Evolutionary conservation across 345 rosid genomes (phyloP).

Genomic region (Cardamine resedifolia): DNA sequence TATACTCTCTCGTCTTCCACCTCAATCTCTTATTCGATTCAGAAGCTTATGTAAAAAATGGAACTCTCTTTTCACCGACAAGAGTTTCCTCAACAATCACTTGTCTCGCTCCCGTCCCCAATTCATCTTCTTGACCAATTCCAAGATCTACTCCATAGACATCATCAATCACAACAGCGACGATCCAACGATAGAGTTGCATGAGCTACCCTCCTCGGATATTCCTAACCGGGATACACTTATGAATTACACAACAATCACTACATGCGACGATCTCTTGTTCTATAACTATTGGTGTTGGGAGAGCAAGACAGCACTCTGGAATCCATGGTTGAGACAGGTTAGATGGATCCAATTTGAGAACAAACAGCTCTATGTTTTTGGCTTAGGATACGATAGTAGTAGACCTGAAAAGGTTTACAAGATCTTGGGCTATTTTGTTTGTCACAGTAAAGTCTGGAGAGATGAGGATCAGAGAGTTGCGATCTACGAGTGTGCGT

Average conservation of each 20-base stretch:
- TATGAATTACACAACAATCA: too few relatives aligned
- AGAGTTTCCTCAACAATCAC: slow-evolving; percentile 4
- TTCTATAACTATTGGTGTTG: neutral
- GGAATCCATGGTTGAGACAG: slow-evolving; percentile 6
- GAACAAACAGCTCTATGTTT: neutral
- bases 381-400: neutral
- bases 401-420: neutral
- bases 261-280: neutral
- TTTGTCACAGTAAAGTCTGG: too few relatives aligned
- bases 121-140: neutral
- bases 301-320: neutral
- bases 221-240: too few relatives aligned
- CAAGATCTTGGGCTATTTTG: neutral
- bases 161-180: neutral
- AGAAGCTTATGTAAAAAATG: slow-evolving; percentile 2
- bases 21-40: neutral
- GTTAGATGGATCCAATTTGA: neutral
- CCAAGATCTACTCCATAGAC: neutral
- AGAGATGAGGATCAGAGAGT: too few relatives aligned
- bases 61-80: neutral
- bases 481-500: too few relatives aligned
- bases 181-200: neutral
- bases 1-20: neutral
- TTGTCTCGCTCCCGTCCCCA: neutral
- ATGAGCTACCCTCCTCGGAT: neutral